Evolutionary conservation across 495 filamentous ascomycete species (phyloP), one percentile per base, ranked within the genome.

Genomic region (Bathelium albidoporum): DNA sequence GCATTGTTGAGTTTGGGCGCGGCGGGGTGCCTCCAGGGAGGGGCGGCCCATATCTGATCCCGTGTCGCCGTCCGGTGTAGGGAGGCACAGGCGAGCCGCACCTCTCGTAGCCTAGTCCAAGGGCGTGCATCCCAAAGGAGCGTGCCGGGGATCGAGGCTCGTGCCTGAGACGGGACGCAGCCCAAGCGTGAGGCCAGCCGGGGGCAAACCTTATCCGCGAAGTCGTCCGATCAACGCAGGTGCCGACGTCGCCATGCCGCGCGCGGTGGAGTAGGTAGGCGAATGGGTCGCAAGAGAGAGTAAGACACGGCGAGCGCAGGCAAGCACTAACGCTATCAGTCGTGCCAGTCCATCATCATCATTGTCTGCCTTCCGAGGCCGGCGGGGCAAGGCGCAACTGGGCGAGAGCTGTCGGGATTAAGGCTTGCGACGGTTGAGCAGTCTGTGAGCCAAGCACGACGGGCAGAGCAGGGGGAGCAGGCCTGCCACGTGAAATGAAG

Each of bases 151-250:
- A 20, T 28, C 24, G 5, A 39, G 34, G 34, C 44, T 26, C 20
- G 49, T 55, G 49, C 49, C 49, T 55, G 49, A 55, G 29, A 55
- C 49, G 49, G 49, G 49, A 11, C 22, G 16, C 24, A 20, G 22
- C 49, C 24, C 44, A 49, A 49, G 44, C 18, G 12, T 49, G 44
- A 18, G 20, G 14, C 44, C 20, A 29, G 49, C 49, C 49, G 49
- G 49, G 49, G 49, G 14, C 49, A 55, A 55, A 55, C 49, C 24
- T 29, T 55, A 55, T 55, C 49, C 49, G 49, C 49, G 49, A 55
- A 20, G 9, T 55, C 20, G 49, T 55, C 24, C 49, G 49, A 55
- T 55, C 22, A 29, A 20, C 43, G 49, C 49, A 24, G 49, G n/a
- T n/a, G n/a, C n/a, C 34, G 34, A 39, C 34, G 34, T 39, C 34